Evolutionary conservation across 2,329 filamentous ascomycete genomes (phyloP).

Genomic region (Fusarium ambrosium): DNA sequence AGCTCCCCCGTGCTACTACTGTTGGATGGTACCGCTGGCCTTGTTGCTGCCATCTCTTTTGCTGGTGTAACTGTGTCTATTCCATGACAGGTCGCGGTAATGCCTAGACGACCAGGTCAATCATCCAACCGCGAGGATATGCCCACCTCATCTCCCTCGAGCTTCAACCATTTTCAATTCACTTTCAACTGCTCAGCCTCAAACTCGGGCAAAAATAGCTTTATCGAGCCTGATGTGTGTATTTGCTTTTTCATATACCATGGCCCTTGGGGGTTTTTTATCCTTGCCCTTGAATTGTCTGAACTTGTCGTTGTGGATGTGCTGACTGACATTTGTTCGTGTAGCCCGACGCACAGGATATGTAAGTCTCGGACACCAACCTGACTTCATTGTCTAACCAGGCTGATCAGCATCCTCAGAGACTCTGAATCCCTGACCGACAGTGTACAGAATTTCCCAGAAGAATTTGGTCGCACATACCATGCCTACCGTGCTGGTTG

Average conservation of each 20-base stretch:
- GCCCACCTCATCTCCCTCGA: constrained; percentile 32
- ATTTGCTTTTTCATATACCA: background rate
- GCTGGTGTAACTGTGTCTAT: constrained; percentile 3
- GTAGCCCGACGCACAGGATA: constrained; percentile 40
- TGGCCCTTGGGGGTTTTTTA: background rate
- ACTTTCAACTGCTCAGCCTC: constrained; percentile 50
- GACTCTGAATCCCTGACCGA: constrained; percentile 57
- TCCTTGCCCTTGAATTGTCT: background rate
- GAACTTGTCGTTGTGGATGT: background rate
- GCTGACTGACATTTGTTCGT: constrained; percentile 44
- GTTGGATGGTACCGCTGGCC: constrained; percentile 3
- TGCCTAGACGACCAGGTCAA: constrained; percentile 29
- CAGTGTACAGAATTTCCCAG: constrained; percentile 58
- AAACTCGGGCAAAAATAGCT: constrained; percentile 47
- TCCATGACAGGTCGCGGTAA: constrained; percentile 25
- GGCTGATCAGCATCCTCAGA: constrained; percentile 36
- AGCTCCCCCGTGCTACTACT: constrained; percentile 8
- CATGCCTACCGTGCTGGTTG: constrained; percentile 63
- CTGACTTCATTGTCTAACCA: constrained; percentile 1
- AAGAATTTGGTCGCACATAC: constrained; percentile 62
- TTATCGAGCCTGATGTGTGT: constrained; percentile 53
- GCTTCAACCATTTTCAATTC: constrained; percentile 48
- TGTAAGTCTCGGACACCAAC: constrained; percentile 36
- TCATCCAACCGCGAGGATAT: constrained; percentile 24
- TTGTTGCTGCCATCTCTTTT: background rate